A percentile compares a stretch with the other conserved stretches of the same genome.
Conservation (phyloP, 257 asterid genomes). For the Capsicum pubescens region DNA sequence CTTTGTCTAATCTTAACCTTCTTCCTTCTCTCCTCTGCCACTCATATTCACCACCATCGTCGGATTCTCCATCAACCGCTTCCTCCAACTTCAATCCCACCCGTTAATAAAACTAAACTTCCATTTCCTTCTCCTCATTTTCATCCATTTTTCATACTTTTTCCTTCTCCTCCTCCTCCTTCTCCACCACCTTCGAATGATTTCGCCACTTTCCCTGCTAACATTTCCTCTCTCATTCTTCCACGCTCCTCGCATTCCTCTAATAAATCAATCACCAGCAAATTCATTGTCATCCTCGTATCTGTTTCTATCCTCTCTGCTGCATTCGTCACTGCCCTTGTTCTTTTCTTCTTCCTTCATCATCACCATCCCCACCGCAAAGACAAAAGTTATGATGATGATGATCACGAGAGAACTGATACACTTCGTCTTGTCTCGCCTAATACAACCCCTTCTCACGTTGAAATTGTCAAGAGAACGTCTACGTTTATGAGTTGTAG, state of each 20-base stretch:
- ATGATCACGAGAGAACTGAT: conserved; percentile 47
- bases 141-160: conserved; percentile 65
- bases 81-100: conserved; percentile 45
- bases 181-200: conserved; percentile 41
- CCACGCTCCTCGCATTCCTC: conserved; percentile 63
- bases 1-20: conserved; percentile 6
- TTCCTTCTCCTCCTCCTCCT: conserved; percentile 59
- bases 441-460: conserved; percentile 53
- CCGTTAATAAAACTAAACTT: conserved; percentile 46
- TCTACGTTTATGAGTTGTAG: conserved; percentile 64
- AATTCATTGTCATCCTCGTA: conserved; percentile 59
- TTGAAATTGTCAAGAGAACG: conserved; percentile 43
- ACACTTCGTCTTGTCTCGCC: conserved; percentile 74
- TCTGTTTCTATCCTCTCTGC: conserved; percentile 53
- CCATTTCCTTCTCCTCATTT: conserved; percentile 48
- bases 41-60: conserved; percentile 40
- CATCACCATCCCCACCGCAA: conserved; percentile 48
- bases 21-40: conserved; percentile 36
- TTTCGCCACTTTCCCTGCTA: conserved; percentile 73
- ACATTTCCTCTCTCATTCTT: conserved; percentile 81
- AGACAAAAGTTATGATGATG: conserved; percentile 38
- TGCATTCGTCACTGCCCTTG: conserved; percentile 35
- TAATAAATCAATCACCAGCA: conserved; percentile 50
- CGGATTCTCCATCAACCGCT: conserved; percentile 77
- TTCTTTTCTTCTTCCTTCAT: conserved; percentile 55